Base-by-base conservation (phyloP, 192 early-diverging fungal genomes). In the Backusella liffmaniae region DNA sequence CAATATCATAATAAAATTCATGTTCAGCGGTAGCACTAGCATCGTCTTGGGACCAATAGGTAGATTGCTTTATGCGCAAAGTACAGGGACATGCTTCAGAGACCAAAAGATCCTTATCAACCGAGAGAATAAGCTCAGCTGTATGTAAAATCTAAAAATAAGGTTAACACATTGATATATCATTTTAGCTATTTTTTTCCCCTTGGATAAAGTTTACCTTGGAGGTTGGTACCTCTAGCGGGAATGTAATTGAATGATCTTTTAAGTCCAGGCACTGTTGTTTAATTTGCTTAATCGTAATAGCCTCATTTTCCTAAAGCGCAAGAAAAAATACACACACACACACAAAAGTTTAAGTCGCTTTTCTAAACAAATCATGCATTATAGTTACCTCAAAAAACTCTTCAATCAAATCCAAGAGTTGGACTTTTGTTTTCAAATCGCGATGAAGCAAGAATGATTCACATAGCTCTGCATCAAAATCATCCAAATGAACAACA, bases 1-100 rank as follows among this genome's bases (percentile, higher is more conserved):
- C 66, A 74, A 93, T 87, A 21, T 92, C 90, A 72, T 90, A 93
- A 67, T 73, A 83, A 51, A 88, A 86, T 37, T 88, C 88, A 21
- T 75, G 51, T 42, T 70, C 72, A 53, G 78, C 10, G 26, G n/a
- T 74, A 23, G n/a, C 46, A 30, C 2, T 30, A 49, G 70, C n/a
- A 34, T 39, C 29, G 13, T 79, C 75, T 51, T 66, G 56, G 23
- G 75, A 78, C 88, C 88, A 90, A 65, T 88, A 87, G 1, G 83
- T 80, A 3, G 87, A 87, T 78, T 86, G 87, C 32, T 81, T 82
- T 34, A 93, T 80, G 30, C 70, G 72, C 16, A 93, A 36, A 0
- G 78, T 68, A 76, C 88, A 91, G n/a, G 84, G 82, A 34, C 91
- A 81, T 13, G 88, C 83, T 21, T 89, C 86, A 7, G 88, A 88